Conservation (phyloP, 768 basidiomycete genomes). For the Exsudoporus frostii region DNA sequence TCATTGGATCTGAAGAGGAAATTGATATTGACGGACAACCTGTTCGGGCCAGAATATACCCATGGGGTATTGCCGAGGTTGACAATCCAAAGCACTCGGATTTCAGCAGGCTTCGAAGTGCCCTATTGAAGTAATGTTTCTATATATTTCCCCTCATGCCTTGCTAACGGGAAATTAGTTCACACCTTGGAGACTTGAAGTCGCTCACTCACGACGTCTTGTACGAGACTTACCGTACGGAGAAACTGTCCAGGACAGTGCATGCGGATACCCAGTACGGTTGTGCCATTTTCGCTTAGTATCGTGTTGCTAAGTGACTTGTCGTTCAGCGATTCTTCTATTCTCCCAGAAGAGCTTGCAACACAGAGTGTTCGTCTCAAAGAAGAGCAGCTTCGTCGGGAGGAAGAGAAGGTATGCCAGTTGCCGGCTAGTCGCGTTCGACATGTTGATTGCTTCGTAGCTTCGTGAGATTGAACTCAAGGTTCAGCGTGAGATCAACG, state of each 20-base stretch:
- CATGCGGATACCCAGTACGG: constrained; percentile 70
- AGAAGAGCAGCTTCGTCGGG: constrained; percentile 95
- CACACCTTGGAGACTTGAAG: constrained; percentile 94
- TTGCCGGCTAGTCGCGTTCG: neutral
- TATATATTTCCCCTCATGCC: neutral
- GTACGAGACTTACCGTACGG: constrained; percentile 96
- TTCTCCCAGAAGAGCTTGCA: constrained; percentile 94
- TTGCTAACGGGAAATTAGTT: constrained; percentile 45
- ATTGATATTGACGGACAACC: constrained; percentile 89
- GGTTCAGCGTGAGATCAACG: constrained; percentile 96
- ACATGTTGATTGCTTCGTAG: constrained; percentile 35
- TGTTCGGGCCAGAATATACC: constrained; percentile 92
- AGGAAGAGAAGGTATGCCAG: constrained; percentile 82
- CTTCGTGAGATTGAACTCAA: constrained; percentile 97
- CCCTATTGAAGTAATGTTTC: constrained; percentile 73
- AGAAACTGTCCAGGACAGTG: constrained; percentile 91
- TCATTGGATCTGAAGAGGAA: constrained; percentile 97
- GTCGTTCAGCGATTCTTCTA: constrained; percentile 69
- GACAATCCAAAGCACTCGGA: constrained; percentile 99
- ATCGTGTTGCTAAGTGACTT: constrained; percentile 23
- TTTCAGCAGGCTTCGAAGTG: constrained; percentile 89
- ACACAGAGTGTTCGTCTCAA: constrained; percentile 96
- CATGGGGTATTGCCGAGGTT: constrained; percentile 98
- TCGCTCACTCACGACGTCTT: constrained; percentile 90
- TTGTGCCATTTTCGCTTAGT: neutral